Evolutionary conservation across 352 stramenopile genomes (phyloP).

Genomic region (Ophiocytium majus): DNA sequence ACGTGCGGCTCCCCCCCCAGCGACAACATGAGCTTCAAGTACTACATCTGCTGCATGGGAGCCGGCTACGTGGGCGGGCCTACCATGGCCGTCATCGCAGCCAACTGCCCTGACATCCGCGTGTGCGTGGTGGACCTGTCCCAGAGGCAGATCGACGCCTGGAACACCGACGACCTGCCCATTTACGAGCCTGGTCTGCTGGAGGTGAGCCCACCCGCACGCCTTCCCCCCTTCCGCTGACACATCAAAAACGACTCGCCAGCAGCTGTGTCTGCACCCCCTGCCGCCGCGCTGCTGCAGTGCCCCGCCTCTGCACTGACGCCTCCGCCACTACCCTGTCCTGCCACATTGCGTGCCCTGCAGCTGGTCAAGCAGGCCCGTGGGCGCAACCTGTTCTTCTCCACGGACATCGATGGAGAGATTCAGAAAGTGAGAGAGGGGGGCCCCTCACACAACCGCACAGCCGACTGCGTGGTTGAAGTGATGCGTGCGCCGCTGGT

Average conservation of each 20-base stretch:
- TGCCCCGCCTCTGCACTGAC: too few species aligned
- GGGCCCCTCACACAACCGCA: too few species aligned
- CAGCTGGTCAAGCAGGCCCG: slow-evolving; percentile 75
- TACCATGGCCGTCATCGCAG: slow-evolving; percentile 99
- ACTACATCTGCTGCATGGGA: slow-evolving; percentile 55
- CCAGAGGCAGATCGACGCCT: slow-evolving; percentile 82
- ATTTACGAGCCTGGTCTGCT: slow-evolving; percentile 98
- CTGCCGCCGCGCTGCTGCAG: too few species aligned
- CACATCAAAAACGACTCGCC: not conserved
- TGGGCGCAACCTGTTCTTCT: slow-evolving; percentile 98
- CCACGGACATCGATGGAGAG: slow-evolving; percentile 90
- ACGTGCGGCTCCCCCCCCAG: too few species aligned
- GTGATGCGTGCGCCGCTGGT: too few species aligned
- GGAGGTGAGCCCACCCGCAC: slow-evolving; percentile 66
- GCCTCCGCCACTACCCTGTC: too few species aligned
- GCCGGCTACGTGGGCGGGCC: slow-evolving; percentile 94
- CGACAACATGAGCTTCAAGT: slow-evolving; percentile 41
- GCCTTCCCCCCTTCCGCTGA: not conserved
- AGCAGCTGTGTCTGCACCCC: too few species aligned
- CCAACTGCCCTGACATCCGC: slow-evolving; percentile 91
- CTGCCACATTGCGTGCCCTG: too few species aligned
- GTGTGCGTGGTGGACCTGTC: slow-evolving; percentile 85
- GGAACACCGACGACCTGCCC: slow-evolving; percentile 92
- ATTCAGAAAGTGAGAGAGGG: slow-evolving; percentile 72
- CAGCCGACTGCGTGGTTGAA: too few species aligned